phyloP scores from a whole-genome alignment of 1,139 yeast species.

The Diutina scorzettiae region DNA sequence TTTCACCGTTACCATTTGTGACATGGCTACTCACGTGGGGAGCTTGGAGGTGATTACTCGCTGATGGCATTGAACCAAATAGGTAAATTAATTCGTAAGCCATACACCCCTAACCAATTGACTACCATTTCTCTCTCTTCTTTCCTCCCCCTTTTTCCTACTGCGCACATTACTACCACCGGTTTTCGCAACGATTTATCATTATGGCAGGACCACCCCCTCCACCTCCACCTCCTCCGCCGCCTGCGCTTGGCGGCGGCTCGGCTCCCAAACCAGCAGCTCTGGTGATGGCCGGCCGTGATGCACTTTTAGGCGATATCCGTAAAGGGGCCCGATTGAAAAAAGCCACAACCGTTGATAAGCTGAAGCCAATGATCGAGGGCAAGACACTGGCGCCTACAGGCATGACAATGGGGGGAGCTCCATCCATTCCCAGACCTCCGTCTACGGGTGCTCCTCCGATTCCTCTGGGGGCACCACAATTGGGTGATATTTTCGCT shows the following conservation, averaged over 20 bases:
- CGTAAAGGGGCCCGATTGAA: conserved; percentile 67
- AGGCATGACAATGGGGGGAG: too few species aligned
- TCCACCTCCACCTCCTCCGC: conserved; percentile 4
- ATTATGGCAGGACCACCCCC: conserved; percentile 4
- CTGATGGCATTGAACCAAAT: too few species aligned
- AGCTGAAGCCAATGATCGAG: conserved; percentile 32
- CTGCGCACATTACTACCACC: too few species aligned
- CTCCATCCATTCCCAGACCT: conserved; percentile 13
- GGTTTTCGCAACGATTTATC: too few species aligned
- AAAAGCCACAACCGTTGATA: conserved; percentile 48
- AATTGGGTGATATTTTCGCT: conserved; percentile 30
- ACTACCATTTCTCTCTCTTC: too few species aligned
- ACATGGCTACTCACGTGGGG: too few species aligned
- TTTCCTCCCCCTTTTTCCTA: too few species aligned
- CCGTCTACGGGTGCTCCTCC: conserved; percentile 42
- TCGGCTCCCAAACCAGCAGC: conserved; percentile 10
- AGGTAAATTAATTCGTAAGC: too few species aligned
- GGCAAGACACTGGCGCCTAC: conserved; percentile 12
- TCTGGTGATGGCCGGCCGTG: conserved; percentile 34
- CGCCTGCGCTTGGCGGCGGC: conserved; percentile 4
- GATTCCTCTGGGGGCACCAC: conserved; percentile 11
- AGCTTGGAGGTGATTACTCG: too few species aligned
- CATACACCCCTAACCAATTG: too few species aligned
- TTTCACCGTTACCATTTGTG: too few species aligned
- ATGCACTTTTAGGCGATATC: conserved; percentile 79